phyloP scores from a whole-genome alignment of 495 filamentous ascomycete species.

The Daldinia concentrica region DNA sequence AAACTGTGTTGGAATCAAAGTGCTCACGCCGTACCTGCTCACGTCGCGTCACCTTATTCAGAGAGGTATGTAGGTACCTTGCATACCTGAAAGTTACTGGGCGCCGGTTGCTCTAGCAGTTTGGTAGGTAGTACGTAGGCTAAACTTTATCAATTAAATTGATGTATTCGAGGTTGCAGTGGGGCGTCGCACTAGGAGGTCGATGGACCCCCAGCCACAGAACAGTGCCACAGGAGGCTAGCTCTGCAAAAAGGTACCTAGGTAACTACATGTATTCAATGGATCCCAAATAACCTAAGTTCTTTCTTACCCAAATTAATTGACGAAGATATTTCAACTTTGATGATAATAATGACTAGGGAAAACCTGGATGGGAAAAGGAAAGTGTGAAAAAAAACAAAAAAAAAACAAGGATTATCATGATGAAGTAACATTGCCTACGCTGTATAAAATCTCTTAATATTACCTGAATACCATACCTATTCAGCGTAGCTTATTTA shows the following conservation, averaged over 20 bases:
- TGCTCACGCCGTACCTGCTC: conserved; percentile 23
- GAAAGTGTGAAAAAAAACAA: not conserved
- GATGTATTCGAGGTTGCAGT: not conserved
- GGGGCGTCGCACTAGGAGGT: not conserved
- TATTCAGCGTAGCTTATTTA: not conserved
- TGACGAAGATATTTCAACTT: not conserved
- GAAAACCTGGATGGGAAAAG: no score
- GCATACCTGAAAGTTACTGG: conserved; percentile 6
- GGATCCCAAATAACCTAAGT: not conserved
- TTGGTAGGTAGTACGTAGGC: not conserved
- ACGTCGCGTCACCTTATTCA: conserved; percentile 30
- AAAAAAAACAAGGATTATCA: not conserved
- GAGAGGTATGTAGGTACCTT: conserved; percentile 6
- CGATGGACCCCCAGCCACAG: not conserved
- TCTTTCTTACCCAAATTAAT: not conserved
- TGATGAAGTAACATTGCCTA: not conserved
- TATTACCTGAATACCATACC: not conserved
- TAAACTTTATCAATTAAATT: not conserved
- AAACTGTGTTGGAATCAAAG: conserved; percentile 27
- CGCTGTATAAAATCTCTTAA: no score
- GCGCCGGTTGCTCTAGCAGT: conserved; percentile 1
- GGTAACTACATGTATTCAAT: no score
- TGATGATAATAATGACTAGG: no score
- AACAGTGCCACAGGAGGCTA: not conserved
- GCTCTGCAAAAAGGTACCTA: no score